Evolutionary conservation across 2,329 filamentous ascomycete genomes (phyloP).

Genomic region (Herpotrichia juniperi): DNA sequence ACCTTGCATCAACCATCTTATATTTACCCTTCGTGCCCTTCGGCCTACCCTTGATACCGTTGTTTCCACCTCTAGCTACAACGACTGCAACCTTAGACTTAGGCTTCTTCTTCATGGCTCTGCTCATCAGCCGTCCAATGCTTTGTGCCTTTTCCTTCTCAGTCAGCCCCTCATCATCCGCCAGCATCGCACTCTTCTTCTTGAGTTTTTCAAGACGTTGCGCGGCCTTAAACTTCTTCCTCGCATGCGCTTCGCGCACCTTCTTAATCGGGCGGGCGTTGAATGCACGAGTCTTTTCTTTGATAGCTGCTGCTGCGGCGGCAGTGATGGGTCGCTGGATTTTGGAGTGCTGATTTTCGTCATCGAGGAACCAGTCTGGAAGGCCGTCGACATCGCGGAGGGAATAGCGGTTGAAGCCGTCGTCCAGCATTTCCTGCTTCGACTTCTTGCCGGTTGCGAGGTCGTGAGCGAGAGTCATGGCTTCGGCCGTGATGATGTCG

Average conservation of each 20-base stretch:
- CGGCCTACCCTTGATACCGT: conserved; percentile 83
- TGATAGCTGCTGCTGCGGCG: conserved; percentile 87
- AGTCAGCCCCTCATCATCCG: conserved; percentile 87
- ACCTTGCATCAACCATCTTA: conserved; percentile 91
- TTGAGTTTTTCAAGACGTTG: conserved; percentile 91
- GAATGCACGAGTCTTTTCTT: conserved; percentile 88
- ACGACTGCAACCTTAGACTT: conserved; percentile 84
- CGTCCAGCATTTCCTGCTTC: conserved; percentile 80
- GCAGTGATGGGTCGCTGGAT: conserved; percentile 88
- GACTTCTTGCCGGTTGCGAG: conserved; percentile 86
- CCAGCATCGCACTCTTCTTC: conserved; percentile 93
- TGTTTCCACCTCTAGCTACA: conserved; percentile 83
- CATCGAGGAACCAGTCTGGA: conserved; percentile 97
- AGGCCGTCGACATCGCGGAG: conserved; percentile 91
- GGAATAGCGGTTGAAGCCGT: conserved; percentile 90
- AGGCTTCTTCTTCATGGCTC: conserved; percentile 84
- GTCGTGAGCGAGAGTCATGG: conserved; percentile 94
- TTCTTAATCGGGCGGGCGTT: conserved; percentile 99
- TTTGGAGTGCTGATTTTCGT: conserved; percentile 84
- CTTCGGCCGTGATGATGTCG: conserved; percentile 98
- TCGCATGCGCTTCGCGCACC: conserved; percentile 91
- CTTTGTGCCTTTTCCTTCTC: conserved; percentile 93
- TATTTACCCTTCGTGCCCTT: conserved; percentile 94
- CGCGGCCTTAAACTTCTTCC: conserved; percentile 96
- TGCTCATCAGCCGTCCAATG: conserved; percentile 81